Percentiles rank a stretch among this genome's conserved stretches.
Conservation (phyloP, 2,329 filamentous ascomycete genomes). For the Dactylonectria macrodidyma region DNA sequence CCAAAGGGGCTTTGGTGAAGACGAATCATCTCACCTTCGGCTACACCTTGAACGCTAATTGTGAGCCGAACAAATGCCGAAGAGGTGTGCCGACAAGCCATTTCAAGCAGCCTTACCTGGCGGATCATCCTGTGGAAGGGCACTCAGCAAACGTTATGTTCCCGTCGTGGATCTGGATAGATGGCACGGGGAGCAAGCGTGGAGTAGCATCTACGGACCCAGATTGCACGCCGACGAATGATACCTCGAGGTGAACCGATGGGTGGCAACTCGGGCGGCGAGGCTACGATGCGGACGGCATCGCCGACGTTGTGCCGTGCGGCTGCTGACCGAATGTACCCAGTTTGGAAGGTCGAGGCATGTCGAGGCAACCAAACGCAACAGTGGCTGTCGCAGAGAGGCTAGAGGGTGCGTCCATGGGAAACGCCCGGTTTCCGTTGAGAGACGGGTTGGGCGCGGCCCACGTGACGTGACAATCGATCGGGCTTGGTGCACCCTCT, state of each 20-base stretch:
- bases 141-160: constrained; percentile 16
- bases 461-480: constrained; percentile 28
- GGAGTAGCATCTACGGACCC: constrained; percentile 20
- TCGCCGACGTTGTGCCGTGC: constrained; percentile 39
- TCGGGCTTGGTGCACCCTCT: constrained; percentile 21
- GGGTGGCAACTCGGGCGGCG: constrained; percentile 10
- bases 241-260: constrained; percentile 3
- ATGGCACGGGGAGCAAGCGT: constrained; percentile 16
- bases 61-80: neutral
- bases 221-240: constrained; percentile 26
- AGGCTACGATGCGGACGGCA: constrained; percentile 37
- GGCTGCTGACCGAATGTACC: constrained; percentile 17
- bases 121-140: constrained; percentile 3
- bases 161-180: constrained; percentile 19
- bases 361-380: constrained; percentile 4
- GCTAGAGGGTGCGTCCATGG: constrained; percentile 5
- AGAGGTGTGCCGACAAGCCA: neutral
- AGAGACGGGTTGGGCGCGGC: neutral
- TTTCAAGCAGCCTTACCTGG: constrained; percentile 10
- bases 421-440: neutral
- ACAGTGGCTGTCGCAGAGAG: constrained; percentile 10
- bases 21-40: neutral
- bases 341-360: constrained; percentile 19
- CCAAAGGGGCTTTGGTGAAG: neutral
- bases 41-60: neutral